phyloP scores from a whole-genome alignment of 2,329 filamentous ascomycete genomes.

The Aspergillus fumigatus region DNA sequence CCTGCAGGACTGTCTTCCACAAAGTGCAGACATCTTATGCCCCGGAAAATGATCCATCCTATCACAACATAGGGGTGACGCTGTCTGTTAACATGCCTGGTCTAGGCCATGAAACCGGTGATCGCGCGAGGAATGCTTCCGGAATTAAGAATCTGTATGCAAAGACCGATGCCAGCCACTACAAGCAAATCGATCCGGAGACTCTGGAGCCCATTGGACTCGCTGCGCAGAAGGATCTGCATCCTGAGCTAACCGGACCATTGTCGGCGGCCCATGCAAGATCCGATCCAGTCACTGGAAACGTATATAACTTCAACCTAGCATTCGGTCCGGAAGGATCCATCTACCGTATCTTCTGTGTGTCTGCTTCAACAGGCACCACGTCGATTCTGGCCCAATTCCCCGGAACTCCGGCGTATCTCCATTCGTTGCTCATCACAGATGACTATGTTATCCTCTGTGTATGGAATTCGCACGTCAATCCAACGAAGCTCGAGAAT shows the following conservation, averaged over 20 bases:
- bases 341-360: slow-evolving; percentile 66
- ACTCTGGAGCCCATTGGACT: slow-evolving; percentile 69
- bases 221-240: slow-evolving; percentile 56
- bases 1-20: slow-evolving; percentile 67
- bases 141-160: slow-evolving; percentile 52
- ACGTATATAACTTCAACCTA: slow-evolving; percentile 80
- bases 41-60: slow-evolving; percentile 53
- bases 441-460: slow-evolving; percentile 68
- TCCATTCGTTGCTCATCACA: slow-evolving; percentile 78
- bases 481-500: slow-evolving; percentile 29
- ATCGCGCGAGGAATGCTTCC: slow-evolving; percentile 26
- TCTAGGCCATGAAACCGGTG: slow-evolving; percentile 28
- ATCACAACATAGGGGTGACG: slow-evolving; percentile 61
- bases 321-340: slow-evolving; percentile 49
- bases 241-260: slow-evolving; percentile 64
- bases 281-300: slow-evolving; percentile 66
- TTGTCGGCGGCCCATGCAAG: slow-evolving; percentile 68
- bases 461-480: slow-evolving; percentile 64
- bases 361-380: slow-evolving; percentile 57
- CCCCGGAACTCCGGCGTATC: slow-evolving; percentile 58
- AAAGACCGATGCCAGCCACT: slow-evolving; percentile 52
- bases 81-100: slow-evolving; percentile 63
- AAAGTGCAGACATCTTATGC: slow-evolving; percentile 49
- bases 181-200: slow-evolving; percentile 62
- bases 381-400: slow-evolving; percentile 70